Percentiles rank a stretch among this genome's conserved stretches.
phyloP scores from a whole-genome alignment of 768 basidiomycete genomes.

The Cubamyces sp. region DNA sequence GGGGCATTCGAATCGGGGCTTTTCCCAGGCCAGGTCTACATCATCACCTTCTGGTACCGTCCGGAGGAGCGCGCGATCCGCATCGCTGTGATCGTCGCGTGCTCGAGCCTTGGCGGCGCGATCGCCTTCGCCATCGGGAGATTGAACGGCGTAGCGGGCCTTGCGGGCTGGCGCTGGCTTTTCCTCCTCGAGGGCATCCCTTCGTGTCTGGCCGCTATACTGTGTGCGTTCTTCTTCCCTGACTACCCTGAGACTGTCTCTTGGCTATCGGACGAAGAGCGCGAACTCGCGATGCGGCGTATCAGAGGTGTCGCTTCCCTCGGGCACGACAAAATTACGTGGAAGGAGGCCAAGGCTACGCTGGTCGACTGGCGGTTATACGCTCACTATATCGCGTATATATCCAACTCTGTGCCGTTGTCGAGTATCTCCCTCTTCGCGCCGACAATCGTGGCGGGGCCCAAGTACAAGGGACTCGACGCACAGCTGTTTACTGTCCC shows the following conservation, averaged over 20 bases:
- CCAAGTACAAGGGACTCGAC: constrained; percentile 56
- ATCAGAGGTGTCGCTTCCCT: constrained; percentile 43
- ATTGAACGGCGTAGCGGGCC: constrained; percentile 32
- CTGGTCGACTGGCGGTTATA: constrained; percentile 43
- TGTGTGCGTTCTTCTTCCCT: constrained; percentile 41
- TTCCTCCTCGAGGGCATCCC: constrained; percentile 53
- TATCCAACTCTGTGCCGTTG: constrained; percentile 48
- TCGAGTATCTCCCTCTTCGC: constrained; percentile 57
- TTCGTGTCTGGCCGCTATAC: constrained; percentile 42
- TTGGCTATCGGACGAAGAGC: constrained; percentile 50
- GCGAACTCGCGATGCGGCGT: constrained; percentile 43
- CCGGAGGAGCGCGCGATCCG: constrained; percentile 36
- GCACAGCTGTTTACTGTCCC: constrained; percentile 68
- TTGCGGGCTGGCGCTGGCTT: constrained; percentile 38
- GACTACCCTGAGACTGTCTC: constrained; percentile 53
- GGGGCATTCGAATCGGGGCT: constrained; percentile 49
- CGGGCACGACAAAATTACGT: constrained; percentile 40
- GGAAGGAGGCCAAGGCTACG: constrained; percentile 42
- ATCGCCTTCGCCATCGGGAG: constrained; percentile 38
- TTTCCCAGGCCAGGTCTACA: constrained; percentile 47
- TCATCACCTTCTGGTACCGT: constrained; percentile 50
- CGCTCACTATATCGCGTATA: constrained; percentile 45
- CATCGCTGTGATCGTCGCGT: constrained; percentile 37
- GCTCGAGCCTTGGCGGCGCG: constrained; percentile 35
- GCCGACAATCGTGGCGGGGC: constrained; percentile 68